A percentile compares a stretch with the other conserved stretches of the same genome.
Conservation (phyloP, 495 filamentous ascomycete genomes). For the Sabuloglossum arenarium region DNA sequence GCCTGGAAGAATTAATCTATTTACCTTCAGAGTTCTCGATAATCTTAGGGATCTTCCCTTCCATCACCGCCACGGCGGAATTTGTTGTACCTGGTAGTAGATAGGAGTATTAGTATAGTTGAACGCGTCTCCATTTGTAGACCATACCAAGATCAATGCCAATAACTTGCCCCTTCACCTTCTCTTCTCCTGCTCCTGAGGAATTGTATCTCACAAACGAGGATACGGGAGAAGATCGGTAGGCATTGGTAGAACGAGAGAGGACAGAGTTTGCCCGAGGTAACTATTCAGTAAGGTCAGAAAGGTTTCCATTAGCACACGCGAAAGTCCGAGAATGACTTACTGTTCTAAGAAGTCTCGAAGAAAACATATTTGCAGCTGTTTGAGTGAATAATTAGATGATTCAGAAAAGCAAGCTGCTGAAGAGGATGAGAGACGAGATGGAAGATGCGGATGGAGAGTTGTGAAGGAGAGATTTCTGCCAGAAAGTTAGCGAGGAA, state of each 20-base stretch:
- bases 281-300: slow-evolving; percentile 26
- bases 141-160: slow-evolving; percentile 91
- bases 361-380: slow-evolving; percentile 37
- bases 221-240: slow-evolving; percentile 30
- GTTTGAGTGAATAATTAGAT: slow-evolving; percentile 20
- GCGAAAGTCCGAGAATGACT: slow-evolving; percentile 22
- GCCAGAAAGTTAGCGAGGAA: background rate
- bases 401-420: slow-evolving; percentile 9
- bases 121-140: background rate
- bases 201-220: slow-evolving; percentile 61
- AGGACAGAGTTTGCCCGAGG: slow-evolving; percentile 39
- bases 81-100: slow-evolving; percentile 68
- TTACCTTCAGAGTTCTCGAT: slow-evolving; percentile 94
- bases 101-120: background rate
- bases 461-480: background rate
- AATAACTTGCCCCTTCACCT: slow-evolving; percentile 89
- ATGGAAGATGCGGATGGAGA: background rate
- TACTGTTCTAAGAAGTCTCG: slow-evolving; percentile 51
- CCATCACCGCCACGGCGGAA: slow-evolving; percentile 94
- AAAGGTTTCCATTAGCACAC: slow-evolving; percentile 9
- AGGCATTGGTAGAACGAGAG: slow-evolving; percentile 17
- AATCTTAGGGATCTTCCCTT: slow-evolving; percentile 84
- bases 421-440: background rate
- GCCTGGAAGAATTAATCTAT: slow-evolving; percentile 4
- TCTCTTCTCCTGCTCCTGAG: slow-evolving; percentile 53